A percentile compares a stretch with the other conserved stretches of the same genome.
phyloP scores from a whole-genome alignment of 1,284 basidiomycete genomes.

The Moesziomyces sp. region DNA sequence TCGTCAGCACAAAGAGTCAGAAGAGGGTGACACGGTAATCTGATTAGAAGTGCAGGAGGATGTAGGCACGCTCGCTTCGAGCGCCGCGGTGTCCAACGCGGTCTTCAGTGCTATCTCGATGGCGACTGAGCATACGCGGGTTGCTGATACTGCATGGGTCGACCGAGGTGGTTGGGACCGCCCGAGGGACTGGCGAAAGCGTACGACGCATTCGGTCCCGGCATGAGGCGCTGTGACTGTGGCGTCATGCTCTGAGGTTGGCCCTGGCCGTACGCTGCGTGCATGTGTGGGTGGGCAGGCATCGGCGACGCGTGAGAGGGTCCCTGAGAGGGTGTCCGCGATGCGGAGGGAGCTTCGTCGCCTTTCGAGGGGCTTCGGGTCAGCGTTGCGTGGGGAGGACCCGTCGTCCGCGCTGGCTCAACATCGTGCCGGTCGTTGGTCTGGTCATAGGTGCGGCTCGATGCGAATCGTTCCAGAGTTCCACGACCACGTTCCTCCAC shows the following conservation, averaged over 20 bases:
- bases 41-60: background rate
- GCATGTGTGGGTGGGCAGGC: constrained; percentile 30
- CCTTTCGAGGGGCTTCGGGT: background rate
- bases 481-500: constrained; percentile 29
- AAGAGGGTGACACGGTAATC: background rate
- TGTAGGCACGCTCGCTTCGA: no score
- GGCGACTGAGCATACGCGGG: constrained; percentile 2
- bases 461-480: constrained; percentile 38
- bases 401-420: constrained; percentile 14
- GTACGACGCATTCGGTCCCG: constrained; percentile 28
- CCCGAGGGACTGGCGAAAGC: constrained; percentile 28
- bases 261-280: constrained; percentile 8
- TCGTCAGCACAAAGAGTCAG: background rate
- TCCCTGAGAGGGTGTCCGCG: constrained; percentile 1
- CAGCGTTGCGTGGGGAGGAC: background rate
- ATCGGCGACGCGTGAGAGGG: constrained; percentile 11
- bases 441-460: constrained; percentile 37
- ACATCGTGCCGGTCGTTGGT: constrained; percentile 41
- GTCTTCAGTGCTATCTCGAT: background rate
- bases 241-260: constrained; percentile 16
- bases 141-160: constrained; percentile 15
- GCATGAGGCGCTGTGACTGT: constrained; percentile 20
- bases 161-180: constrained; percentile 14
- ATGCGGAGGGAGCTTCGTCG: constrained; percentile 6
- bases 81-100: no score